Evolutionary conservation across 305 asterid genomes (phyloP).

Genomic region (Striga hermonthica): DNA sequence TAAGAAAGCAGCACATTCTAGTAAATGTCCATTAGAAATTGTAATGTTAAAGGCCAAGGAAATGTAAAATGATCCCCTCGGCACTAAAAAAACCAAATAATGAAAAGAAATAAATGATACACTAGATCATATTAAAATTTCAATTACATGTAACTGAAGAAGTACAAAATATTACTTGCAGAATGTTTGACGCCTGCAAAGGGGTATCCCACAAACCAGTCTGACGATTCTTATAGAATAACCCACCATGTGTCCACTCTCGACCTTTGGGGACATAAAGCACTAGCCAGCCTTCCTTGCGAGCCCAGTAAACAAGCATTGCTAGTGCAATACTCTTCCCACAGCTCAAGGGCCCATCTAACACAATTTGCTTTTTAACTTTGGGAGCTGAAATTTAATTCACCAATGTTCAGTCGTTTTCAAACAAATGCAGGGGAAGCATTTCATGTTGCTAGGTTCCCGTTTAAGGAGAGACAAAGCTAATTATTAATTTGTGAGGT

Average conservation of each 20-base stretch:
- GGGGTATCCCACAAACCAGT: slow-evolving; percentile 95
- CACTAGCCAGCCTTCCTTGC: slow-evolving; percentile 96
- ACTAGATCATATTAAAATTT: slow-evolving; percentile 6
- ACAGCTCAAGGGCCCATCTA: slow-evolving; percentile 83
- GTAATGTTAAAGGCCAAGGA: slow-evolving; percentile 3
- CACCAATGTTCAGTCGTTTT: slow-evolving; percentile 25
- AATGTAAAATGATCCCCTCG: slow-evolving; percentile 1
- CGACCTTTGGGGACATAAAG: slow-evolving; percentile 78
- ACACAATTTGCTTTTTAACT: slow-evolving; percentile 61
- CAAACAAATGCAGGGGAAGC: slow-evolving; percentile 7
- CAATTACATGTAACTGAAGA: slow-evolving; percentile 1
- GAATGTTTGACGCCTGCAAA: slow-evolving; percentile 70
- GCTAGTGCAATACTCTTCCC: slow-evolving; percentile 94
- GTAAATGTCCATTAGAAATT: not conserved
- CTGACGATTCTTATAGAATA: slow-evolving; percentile 70
- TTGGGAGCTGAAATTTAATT: slow-evolving; percentile 55
- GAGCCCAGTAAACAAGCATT: slow-evolving; percentile 97
- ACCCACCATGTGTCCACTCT: slow-evolving; percentile 92
- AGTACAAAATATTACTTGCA: slow-evolving; percentile 47
- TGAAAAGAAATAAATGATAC: slow-evolving; percentile 3
- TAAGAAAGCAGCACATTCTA: not conserved
- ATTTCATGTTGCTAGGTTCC: slow-evolving; percentile 7
- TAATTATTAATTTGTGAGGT: not conserved
- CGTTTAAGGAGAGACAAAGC: not conserved
- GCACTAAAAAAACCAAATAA: slow-evolving; percentile 8